Conservation (phyloP, 2,329 filamentous ascomycete species). For the Fusarium chlamydosporum region DNA sequence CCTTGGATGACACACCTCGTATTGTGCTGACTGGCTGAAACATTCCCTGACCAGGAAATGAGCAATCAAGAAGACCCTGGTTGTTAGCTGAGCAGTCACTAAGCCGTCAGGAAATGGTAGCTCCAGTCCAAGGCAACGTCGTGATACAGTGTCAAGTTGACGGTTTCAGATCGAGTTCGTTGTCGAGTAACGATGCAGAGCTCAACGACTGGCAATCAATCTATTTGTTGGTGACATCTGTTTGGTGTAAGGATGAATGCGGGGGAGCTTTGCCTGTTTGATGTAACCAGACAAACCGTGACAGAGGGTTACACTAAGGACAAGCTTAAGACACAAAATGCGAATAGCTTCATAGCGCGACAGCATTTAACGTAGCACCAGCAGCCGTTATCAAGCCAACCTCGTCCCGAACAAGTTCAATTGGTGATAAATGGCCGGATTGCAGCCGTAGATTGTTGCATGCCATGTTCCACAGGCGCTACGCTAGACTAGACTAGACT, state of each 20-base stretch:
- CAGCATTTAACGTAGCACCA: slow-evolving; percentile 25
- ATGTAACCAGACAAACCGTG: slow-evolving; percentile 28
- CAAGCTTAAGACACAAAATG: slow-evolving; percentile 6
- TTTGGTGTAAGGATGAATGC: slow-evolving; percentile 8
- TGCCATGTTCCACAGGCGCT: slow-evolving; percentile 27
- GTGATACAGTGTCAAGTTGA: slow-evolving; percentile 22
- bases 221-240: slow-evolving; percentile 21
- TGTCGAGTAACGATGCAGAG: slow-evolving; percentile 20
- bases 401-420: not conserved
- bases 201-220: not conserved
- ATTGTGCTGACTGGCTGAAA: slow-evolving; percentile 9
- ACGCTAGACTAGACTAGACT: not conserved
- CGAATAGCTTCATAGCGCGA: slow-evolving; percentile 28
- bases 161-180: slow-evolving; percentile 9
- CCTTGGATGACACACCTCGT: not conserved
- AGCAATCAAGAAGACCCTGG: not conserved
- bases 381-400: slow-evolving; percentile 25
- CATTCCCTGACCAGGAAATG: not conserved
- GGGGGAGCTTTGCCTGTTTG: slow-evolving; percentile 23
- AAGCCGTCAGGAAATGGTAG: not conserved
- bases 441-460: slow-evolving; percentile 37
- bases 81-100: not conserved
- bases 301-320: slow-evolving; percentile 24
- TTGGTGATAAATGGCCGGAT: slow-evolving; percentile 41
- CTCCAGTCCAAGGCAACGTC: slow-evolving; percentile 26